These are phyloP conservation scores for Pythium scleroteichum DNA, from an alignment of 352 stramenopile species.

Conservation along the genomic window DNA sequence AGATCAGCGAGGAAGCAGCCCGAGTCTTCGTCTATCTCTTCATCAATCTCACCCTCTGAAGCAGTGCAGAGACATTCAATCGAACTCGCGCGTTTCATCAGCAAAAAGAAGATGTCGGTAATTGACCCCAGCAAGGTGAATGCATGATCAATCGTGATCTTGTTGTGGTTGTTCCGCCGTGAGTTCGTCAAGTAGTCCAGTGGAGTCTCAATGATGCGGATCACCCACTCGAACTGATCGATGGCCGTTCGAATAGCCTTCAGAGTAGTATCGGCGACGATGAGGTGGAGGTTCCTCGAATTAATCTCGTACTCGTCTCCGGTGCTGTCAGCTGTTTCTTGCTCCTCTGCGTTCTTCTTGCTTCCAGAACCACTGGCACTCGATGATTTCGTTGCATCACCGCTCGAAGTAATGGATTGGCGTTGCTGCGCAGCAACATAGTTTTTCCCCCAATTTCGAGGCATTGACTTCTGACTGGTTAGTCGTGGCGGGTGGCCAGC, in stretches of 20 bases:
- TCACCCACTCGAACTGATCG: slow-evolving; percentile 53
- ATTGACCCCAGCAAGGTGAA: slow-evolving; percentile 53
- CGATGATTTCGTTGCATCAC: slow-evolving; percentile 16
- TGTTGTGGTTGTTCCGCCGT: slow-evolving; percentile 4
- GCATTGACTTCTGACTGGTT: slow-evolving; percentile 43
- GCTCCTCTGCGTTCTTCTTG: not conserved
- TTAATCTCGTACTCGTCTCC: slow-evolving; percentile 30
- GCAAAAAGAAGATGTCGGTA: slow-evolving; percentile 55
- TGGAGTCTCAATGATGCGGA: slow-evolving; percentile 42
- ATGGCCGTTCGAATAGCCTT: slow-evolving; percentile 48
- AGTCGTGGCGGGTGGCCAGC: slow-evolving; percentile 9
- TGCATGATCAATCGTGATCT: slow-evolving; percentile 39
- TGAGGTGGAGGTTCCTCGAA: slow-evolving; percentile 40
- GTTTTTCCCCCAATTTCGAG: slow-evolving; percentile 70
- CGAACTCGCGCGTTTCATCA: slow-evolving; percentile 49
- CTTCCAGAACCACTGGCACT: not conserved
- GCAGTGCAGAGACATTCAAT: slow-evolving; percentile 41
- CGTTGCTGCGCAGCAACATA: slow-evolving; percentile 31
- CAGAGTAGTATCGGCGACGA: slow-evolving; percentile 40
- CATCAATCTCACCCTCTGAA: slow-evolving; percentile 30
- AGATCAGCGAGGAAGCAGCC: slow-evolving; percentile 48
- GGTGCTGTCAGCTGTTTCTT: not conserved
- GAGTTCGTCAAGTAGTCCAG: slow-evolving; percentile 30
- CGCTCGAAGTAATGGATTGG: slow-evolving; percentile 20
- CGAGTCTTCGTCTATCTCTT: slow-evolving; percentile 23